Conservation (phyloP, 169 alveolate genomes). For the Miamiensis avidus region DNA sequence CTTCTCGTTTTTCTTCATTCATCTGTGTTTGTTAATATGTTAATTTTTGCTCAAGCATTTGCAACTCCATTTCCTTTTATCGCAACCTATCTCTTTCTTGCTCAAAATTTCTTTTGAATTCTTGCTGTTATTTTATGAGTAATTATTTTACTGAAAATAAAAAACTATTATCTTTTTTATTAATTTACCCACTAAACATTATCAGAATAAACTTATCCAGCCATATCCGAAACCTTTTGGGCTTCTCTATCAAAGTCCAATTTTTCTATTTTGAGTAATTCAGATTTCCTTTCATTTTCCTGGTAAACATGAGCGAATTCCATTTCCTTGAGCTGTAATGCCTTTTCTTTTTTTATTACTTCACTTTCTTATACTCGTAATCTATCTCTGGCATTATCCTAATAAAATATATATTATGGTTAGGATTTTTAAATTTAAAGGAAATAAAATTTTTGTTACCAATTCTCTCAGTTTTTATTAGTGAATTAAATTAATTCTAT, state of each 20-base stretch:
- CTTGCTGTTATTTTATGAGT: background rate
- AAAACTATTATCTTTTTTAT: background rate
- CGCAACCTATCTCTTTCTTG: constrained; percentile 1
- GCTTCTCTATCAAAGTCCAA: constrained; percentile 1
- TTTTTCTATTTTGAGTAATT: background rate
- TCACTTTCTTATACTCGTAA: background rate
- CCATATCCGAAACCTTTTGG: background rate
- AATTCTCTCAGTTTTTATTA: constrained; percentile 2
- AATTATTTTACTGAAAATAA: background rate
- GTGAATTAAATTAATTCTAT: background rate
- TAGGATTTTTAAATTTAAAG: too few species aligned
- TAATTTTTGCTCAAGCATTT: background rate
- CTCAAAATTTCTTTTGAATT: constrained; percentile 11
- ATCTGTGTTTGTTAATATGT: background rate
- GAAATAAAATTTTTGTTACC: background rate
- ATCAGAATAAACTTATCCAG: background rate
- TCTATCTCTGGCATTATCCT: background rate
- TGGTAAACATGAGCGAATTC: background rate
- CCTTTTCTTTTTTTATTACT: background rate
- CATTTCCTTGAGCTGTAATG: background rate
- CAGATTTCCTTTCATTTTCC: background rate
- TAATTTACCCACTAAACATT: background rate
- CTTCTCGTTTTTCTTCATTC: constrained; percentile 1
- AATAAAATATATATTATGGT: too few species aligned
- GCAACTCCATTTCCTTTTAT: constrained; percentile 4